Conservation (phyloP, 148 eudicot species). For the Chenopodium formosanum region DNA sequence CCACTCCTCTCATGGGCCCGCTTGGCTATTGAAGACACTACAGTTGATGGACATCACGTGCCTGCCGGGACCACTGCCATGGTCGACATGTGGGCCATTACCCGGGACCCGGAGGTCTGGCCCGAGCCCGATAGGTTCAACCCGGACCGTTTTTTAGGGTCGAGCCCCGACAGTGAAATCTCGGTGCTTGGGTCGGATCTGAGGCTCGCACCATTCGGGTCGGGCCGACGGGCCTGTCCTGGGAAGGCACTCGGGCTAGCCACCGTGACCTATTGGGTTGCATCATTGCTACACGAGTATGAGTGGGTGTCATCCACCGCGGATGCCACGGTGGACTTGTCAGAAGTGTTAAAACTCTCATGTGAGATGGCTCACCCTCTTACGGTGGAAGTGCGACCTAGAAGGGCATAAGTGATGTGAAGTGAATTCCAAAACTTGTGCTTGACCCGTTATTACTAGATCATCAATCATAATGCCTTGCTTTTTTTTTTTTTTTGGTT, state of each 20-base stretch:
- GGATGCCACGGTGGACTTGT: constrained; percentile 40
- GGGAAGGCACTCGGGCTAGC: constrained; percentile 70
- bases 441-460: neutral
- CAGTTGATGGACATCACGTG: constrained; percentile 53
- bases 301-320: constrained; percentile 30
- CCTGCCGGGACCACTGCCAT: constrained; percentile 72
- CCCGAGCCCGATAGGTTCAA: constrained; percentile 43
- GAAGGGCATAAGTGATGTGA: constrained; percentile 26
- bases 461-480: neutral
- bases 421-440: neutral
- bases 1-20: constrained; percentile 81
- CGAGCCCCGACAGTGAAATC: constrained; percentile 27
- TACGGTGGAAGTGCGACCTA: constrained; percentile 32
- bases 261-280: constrained; percentile 76
- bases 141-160: constrained; percentile 43
- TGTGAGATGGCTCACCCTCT: constrained; percentile 87
- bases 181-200: constrained; percentile 65
- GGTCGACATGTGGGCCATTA: constrained; percentile 76
- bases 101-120: constrained; percentile 56
- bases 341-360: constrained; percentile 63
- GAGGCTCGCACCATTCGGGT: constrained; percentile 82
- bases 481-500: neutral
- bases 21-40: constrained; percentile 47
- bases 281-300: constrained; percentile 58
- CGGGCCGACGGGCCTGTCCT: constrained; percentile 76